phyloP scores from a whole-genome alignment of 73 alveolate species.

The Breviolum minutum region DNA sequence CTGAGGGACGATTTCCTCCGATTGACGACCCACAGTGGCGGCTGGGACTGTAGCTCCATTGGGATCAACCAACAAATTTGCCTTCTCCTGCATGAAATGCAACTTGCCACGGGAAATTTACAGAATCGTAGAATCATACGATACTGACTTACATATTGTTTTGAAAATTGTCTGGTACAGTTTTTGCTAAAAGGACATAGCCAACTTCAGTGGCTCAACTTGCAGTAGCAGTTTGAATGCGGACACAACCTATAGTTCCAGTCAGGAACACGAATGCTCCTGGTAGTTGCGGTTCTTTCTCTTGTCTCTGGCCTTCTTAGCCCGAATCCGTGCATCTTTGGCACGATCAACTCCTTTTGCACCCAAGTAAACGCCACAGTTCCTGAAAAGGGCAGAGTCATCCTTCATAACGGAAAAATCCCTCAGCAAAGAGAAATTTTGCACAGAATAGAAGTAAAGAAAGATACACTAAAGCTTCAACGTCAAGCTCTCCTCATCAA shows the following conservation, averaged over 20 bases:
- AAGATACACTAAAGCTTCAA: neutral
- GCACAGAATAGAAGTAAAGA: neutral
- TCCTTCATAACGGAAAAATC: neutral
- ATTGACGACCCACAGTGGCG: conserved; percentile 7
- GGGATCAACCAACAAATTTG: neutral
- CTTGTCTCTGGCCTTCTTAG: conserved; percentile 89
- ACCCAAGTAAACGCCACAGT: conserved; percentile 81
- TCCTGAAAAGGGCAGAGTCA: conserved; percentile 6
- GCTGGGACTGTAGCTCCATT: neutral
- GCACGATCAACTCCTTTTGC: conserved; percentile 71
- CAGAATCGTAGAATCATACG: too few relatives aligned
- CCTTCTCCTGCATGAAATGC: conserved; percentile 19
- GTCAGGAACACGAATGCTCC: conserved; percentile 9
- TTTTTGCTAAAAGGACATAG: too few relatives aligned
- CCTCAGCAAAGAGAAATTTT: neutral
- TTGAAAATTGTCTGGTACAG: too few relatives aligned
- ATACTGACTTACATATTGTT: too few relatives aligned
- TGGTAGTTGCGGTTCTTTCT: conserved; percentile 72
- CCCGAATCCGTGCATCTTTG: conserved; percentile 81
- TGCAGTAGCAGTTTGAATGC: too few relatives aligned
- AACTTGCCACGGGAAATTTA: neutral
- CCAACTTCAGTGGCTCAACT: too few relatives aligned
- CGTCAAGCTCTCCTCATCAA: conserved; percentile 4
- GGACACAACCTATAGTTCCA: too few relatives aligned
- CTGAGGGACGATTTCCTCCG: neutral